Percentiles rank a stretch among this genome's conserved stretches.
Evolutionary conservation across 345 rosid genomes (phyloP).

Genomic region (Corchorus olitorius): DNA sequence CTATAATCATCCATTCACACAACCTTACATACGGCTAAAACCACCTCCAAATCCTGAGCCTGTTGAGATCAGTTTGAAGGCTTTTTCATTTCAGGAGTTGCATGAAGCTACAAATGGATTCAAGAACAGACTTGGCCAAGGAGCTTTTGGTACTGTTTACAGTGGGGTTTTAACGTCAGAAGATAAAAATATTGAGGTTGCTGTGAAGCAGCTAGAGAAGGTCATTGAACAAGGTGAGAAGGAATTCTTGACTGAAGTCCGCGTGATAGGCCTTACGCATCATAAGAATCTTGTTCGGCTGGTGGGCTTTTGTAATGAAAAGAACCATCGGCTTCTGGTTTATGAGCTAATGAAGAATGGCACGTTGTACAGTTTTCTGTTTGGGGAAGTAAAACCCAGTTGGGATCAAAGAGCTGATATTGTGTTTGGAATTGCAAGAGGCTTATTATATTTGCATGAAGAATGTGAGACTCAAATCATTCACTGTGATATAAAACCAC

Average conservation of each 20-base stretch:
- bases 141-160: constrained; percentile 47
- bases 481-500: constrained; percentile 56
- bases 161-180: constrained; percentile 28
- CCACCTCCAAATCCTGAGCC: constrained; percentile 21
- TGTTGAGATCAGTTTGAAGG: constrained; percentile 36
- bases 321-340: constrained; percentile 39
- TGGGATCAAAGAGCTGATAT: constrained; percentile 45
- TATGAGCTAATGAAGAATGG: constrained; percentile 49
- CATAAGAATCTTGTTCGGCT: constrained; percentile 55
- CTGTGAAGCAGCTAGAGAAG: constrained; percentile 47
- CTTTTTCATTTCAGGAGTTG: constrained; percentile 43
- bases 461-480: constrained; percentile 49
- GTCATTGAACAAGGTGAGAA: constrained; percentile 35
- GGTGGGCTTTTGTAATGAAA: constrained; percentile 43
- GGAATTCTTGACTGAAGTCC: constrained; percentile 48
- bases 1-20: constrained; percentile 32
- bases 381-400: constrained; percentile 32
- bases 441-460: constrained; percentile 50
- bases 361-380: constrained; percentile 36
- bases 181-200: constrained; percentile 35
- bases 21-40: constrained; percentile 5
- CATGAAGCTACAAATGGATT: constrained; percentile 37
- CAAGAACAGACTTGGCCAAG: constrained; percentile 44
- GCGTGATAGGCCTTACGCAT: constrained; percentile 43
- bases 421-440: constrained; percentile 36